Evolutionary conservation across 2,329 filamentous ascomycete genomes (phyloP).

Genomic region (Alternaria angustiovoidea): DNA sequence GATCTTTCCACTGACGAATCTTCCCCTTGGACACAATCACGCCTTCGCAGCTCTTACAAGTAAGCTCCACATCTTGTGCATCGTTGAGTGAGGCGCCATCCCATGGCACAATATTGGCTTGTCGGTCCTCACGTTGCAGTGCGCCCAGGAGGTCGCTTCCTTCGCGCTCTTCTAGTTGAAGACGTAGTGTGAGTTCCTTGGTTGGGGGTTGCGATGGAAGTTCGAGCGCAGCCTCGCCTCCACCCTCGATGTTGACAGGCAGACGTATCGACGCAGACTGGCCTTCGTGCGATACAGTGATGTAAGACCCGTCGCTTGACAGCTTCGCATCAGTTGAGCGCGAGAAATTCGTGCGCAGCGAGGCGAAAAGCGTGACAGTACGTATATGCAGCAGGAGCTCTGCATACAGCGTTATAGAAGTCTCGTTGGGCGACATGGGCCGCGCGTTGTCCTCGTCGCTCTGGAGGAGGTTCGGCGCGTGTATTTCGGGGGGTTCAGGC

Average conservation of each 20-base stretch:
- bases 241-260: conserved; percentile 56
- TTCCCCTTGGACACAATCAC: conserved; percentile 27
- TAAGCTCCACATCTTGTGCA: conserved; percentile 27
- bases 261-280: conserved; percentile 56
- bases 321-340: conserved; percentile 55
- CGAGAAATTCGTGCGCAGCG: conserved; percentile 56
- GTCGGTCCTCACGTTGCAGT: conserved; percentile 41
- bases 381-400: conserved; percentile 69
- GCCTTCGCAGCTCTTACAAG: conserved; percentile 39
- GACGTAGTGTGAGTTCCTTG: conserved; percentile 62
- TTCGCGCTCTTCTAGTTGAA: conserved; percentile 59
- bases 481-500: conserved; percentile 25
- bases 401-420: conserved; percentile 60
- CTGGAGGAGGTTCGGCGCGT: conserved; percentile 44
- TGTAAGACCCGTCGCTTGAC: conserved; percentile 53
- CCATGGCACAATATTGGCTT: conserved; percentile 55
- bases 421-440: conserved; percentile 41
- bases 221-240: conserved; percentile 57
- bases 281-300: conserved; percentile 58
- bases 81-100: conserved; percentile 48
- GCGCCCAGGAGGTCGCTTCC: conserved; percentile 39
- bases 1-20: conserved; percentile 77
- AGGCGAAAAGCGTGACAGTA: conserved; percentile 66
- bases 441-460: conserved; percentile 30
- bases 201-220: conserved; percentile 57